Base-by-base conservation (phyloP, 768 basidiomycete species). In the Auricularia sp. region DNA sequence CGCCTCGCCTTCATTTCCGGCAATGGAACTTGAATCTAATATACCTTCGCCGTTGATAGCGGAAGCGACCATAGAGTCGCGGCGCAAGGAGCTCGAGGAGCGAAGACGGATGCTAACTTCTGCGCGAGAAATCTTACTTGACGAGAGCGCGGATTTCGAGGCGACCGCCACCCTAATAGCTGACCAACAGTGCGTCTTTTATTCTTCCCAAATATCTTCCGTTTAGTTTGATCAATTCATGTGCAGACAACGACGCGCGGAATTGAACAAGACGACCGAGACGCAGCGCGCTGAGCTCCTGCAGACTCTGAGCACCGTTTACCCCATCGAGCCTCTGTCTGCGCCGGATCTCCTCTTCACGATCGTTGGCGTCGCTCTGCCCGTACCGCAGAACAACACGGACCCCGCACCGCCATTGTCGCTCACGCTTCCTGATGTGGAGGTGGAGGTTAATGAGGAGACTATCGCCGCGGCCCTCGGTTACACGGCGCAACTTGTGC, bases 291-390 rank as follows among this genome's bases (percentile, higher is more conserved):
- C 73, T 21, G 56, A 59, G 8, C 82, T 92, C 62, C 78, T 94
- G 66, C 85, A 87, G 18, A 82, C 81, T 13, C 82, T 97, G 56
- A 84, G 89, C 47, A 77, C 79, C 13, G 88, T 96, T 69, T 98
- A 88, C 75, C 94, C 95, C 29, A 96, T 99, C 70, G 90, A 92
- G 63, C 86, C 96, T 18, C 80, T 86, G 59, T 89, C 89, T 11
- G 80, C 94, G 13, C 85, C 90, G 3, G 88, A 93, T 70, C 79
- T 98, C n/a, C 83, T 97, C 35, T 99, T 90, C 74, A 86, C 90
- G 13, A 92, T 99, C 72, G 78, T 94, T 62, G 81, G 83, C 62
- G 86, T 92, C 58, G 91, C 97, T n/a, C 81, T 99, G 10, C 95
- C 97, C 1, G 94, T 98, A 67, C 93, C 93, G 16, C 69, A 86